Conservation (phyloP, 306 rosid genomes). For the Hippophae gyantsensis region DNA sequence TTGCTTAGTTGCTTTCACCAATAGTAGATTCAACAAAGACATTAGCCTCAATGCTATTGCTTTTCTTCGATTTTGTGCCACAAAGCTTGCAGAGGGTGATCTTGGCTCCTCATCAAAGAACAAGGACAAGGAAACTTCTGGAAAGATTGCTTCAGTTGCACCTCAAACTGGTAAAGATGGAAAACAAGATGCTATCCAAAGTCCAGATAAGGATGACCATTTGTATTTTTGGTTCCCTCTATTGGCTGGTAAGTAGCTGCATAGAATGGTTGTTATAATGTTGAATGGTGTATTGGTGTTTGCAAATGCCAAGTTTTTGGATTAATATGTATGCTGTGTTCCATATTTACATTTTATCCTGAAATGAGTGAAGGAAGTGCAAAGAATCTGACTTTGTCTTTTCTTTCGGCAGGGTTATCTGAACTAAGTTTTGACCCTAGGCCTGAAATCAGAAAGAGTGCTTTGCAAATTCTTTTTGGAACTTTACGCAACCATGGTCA, state of each 20-base stretch:
- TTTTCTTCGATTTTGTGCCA: constrained; percentile 91
- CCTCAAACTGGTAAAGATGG: constrained; percentile 52
- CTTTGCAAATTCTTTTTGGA: constrained; percentile 82
- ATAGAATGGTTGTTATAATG: constrained; percentile 14
- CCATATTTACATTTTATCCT: neutral
- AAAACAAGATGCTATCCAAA: constrained; percentile 50
- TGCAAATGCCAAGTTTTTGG: neutral
- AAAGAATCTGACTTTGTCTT: constrained; percentile 1
- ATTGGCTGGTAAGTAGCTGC: constrained; percentile 64
- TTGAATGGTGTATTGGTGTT: neutral
- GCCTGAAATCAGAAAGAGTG: constrained; percentile 93
- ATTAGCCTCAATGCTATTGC: constrained; percentile 93
- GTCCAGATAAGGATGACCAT: constrained; percentile 68
- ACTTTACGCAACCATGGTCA: constrained; percentile 97
- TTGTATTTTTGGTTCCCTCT: constrained; percentile 97
- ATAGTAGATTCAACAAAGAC: constrained; percentile 84
- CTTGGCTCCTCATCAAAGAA: constrained; percentile 66
- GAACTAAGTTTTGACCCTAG: constrained; percentile 98
- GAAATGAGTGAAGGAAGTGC: too few relatives aligned
- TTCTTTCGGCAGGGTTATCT: constrained; percentile 67
- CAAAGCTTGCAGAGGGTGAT: constrained; percentile 92
- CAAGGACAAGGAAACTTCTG: constrained; percentile 61
- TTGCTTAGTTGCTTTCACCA: constrained; percentile 94
- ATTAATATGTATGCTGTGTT: neutral
- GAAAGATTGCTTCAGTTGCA: constrained; percentile 42